Conservation (phyloP, 208 protist genomes). For the Phytomonas francai region DNA sequence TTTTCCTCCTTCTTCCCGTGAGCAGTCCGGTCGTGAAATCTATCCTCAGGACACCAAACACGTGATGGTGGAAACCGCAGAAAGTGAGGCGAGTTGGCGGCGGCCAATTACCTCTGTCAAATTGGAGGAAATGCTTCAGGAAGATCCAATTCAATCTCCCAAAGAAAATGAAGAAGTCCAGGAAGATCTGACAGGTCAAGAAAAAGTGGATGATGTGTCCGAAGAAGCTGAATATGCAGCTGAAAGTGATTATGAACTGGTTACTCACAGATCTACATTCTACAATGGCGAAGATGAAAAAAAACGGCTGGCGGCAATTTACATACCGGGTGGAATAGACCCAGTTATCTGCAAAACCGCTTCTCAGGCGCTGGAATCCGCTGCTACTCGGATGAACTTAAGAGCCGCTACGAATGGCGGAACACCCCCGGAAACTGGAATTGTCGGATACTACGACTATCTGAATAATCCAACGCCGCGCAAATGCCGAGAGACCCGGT, state of each 20-base stretch:
- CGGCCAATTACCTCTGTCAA: background rate
- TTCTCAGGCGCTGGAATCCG: constrained; percentile 38
- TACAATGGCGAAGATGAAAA: constrained; percentile 40
- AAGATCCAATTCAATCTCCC: constrained; percentile 10
- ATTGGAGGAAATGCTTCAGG: constrained; percentile 11
- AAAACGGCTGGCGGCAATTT: constrained; percentile 55
- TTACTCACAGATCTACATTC: constrained; percentile 42
- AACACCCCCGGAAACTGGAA: constrained; percentile 74
- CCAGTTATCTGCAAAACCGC: constrained; percentile 38
- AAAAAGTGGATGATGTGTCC: constrained; percentile 49
- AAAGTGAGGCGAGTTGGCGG: background rate
- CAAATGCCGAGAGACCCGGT: constrained; percentile 86
- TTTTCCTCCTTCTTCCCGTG: background rate
- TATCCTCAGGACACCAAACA: background rate
- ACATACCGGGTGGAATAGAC: constrained; percentile 44
- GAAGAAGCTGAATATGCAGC: constrained; percentile 39
- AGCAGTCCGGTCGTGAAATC: background rate
- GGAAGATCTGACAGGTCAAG: constrained; percentile 51
- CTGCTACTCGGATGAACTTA: constrained; percentile 71
- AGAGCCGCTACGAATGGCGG: constrained; percentile 73
- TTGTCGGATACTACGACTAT: constrained; percentile 90
- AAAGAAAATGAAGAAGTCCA: constrained; percentile 3
- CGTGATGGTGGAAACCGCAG: background rate
- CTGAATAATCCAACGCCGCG: constrained; percentile 63
- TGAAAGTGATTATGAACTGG: constrained; percentile 53